These are phyloP conservation scores for Fusarium setosum DNA, from an alignment of 2,329 filamentous ascomycete species.

Conservation along the genomic window DNA sequence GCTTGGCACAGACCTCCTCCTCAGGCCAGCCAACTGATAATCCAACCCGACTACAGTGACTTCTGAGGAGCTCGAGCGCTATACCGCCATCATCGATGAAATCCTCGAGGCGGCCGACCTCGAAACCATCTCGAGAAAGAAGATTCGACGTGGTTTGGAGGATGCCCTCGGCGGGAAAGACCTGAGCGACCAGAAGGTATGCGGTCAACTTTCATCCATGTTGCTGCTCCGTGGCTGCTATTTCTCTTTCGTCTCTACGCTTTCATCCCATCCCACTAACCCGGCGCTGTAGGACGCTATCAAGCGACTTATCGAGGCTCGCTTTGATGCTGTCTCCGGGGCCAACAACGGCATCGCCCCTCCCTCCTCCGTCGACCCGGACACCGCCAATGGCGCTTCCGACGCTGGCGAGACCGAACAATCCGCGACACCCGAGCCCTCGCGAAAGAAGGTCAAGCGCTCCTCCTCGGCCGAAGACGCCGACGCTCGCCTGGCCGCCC, in stretches of 20 bases:
- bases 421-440: conserved; percentile 58
- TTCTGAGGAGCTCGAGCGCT: conserved; percentile 60
- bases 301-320: conserved; percentile 77
- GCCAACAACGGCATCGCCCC: conserved; percentile 59
- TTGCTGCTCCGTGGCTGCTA: not conserved
- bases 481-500: conserved; percentile 87
- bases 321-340: conserved; percentile 77
- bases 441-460: conserved; percentile 76
- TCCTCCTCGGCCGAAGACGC: conserved; percentile 73
- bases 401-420: conserved; percentile 59
- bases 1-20: conserved; percentile 19
- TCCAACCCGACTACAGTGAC: conserved; percentile 55
- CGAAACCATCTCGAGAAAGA: conserved; percentile 72
- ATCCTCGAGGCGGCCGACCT: conserved; percentile 70
- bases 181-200: conserved; percentile 69
- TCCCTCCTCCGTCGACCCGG: conserved; percentile 49
- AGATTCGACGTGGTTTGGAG: conserved; percentile 69
- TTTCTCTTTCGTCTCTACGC: not conserved
- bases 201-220: not conserved
- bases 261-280: conserved; percentile 8
- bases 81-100: conserved; percentile 69
- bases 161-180: conserved; percentile 66
- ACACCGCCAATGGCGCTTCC: conserved; percentile 48
- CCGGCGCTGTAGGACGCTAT: conserved; percentile 63
- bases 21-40: not conserved